These are phyloP conservation scores for Nigrograna mackinnonii DNA, from an alignment of 2,329 filamentous ascomycete species.

Conservation along the genomic window DNA sequence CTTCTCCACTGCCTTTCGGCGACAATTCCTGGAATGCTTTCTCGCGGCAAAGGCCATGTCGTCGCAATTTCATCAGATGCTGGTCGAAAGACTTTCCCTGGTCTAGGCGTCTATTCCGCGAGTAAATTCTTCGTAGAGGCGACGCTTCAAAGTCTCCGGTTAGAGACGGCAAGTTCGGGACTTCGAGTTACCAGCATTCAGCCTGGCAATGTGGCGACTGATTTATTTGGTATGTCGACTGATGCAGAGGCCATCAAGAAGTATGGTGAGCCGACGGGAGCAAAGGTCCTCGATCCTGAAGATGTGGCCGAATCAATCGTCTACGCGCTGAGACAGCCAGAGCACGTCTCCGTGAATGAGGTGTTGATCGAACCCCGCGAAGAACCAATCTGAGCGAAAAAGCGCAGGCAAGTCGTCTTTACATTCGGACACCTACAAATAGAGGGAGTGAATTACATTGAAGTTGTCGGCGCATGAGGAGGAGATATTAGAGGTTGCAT, in stretches of 20 bases:
- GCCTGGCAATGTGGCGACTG: conserved; percentile 76
- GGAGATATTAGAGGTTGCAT: too few relatives aligned
- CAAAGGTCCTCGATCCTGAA: conserved; percentile 72
- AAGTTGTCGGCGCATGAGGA: too few relatives aligned
- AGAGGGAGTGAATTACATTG: too few relatives aligned
- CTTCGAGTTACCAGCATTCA: conserved; percentile 75
- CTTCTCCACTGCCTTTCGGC: conserved; percentile 73
- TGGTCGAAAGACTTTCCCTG: conserved; percentile 80
- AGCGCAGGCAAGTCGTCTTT: too few relatives aligned
- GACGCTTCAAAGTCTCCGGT: conserved; percentile 72
- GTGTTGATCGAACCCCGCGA: conserved; percentile 62
- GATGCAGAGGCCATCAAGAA: conserved; percentile 78
- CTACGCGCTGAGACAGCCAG: conserved; percentile 73
- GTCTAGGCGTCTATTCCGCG: conserved; percentile 79
- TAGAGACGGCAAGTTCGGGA: conserved; percentile 76
- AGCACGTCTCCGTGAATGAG: conserved; percentile 79
- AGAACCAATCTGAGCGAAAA: conserved; percentile 39
- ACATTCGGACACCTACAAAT: too few relatives aligned
- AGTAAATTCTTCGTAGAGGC: conserved; percentile 87
- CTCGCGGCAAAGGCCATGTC: conserved; percentile 70
- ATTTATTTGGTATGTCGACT: conserved; percentile 73
- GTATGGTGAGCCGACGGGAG: conserved; percentile 74
- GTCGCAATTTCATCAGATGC: conserved; percentile 83
- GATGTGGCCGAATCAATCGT: conserved; percentile 76
- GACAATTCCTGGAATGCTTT: conserved; percentile 72